Conservation (phyloP, 148 eudicot genomes). For the Heliosperma pusillum region DNA sequence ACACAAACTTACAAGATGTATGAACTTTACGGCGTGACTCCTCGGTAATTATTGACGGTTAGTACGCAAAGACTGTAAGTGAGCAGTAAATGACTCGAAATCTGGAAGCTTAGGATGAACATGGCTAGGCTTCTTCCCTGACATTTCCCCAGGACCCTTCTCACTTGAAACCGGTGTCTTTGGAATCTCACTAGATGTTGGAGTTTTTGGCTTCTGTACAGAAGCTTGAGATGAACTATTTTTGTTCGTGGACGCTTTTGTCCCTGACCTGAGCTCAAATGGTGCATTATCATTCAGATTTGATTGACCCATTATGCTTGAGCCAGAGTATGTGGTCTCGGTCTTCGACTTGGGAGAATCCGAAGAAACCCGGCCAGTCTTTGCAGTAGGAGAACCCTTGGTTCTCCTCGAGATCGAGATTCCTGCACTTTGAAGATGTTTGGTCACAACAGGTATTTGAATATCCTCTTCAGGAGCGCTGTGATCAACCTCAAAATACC, state of each 20-base stretch:
- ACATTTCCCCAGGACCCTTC: slow-evolving; percentile 37
- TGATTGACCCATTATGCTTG: slow-evolving; percentile 19
- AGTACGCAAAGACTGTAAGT: slow-evolving; percentile 46
- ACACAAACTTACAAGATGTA: slow-evolving; percentile 18
- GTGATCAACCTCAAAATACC: slow-evolving; percentile 42
- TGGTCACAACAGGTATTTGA: slow-evolving; percentile 28
- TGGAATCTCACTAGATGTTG: slow-evolving; percentile 21
- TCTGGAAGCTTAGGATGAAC: slow-evolving; percentile 99
- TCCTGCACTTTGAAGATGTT: slow-evolving; percentile 36
- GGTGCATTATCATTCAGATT: slow-evolving; percentile 24
- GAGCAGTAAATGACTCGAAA: slow-evolving; percentile 60
- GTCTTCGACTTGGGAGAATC: slow-evolving; percentile 22
- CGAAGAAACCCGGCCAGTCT: slow-evolving; percentile 21
- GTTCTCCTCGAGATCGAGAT: slow-evolving; percentile 72
- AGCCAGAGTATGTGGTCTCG: slow-evolving; percentile 22
- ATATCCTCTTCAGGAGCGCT: slow-evolving; percentile 47
- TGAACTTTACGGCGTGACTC: background rate
- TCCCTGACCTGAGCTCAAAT: slow-evolving; percentile 24
- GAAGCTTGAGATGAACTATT: slow-evolving; percentile 25
- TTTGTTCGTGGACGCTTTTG: slow-evolving; percentile 23
- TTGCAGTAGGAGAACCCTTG: slow-evolving; percentile 36
- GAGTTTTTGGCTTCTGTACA: slow-evolving; percentile 28
- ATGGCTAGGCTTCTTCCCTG: slow-evolving; percentile 63
- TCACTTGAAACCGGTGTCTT: slow-evolving; percentile 23
- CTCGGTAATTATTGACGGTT: slow-evolving; percentile 36